phyloP scores from a whole-genome alignment of 2,329 filamentous ascomycete species.

The Verticillium longisporum region DNA sequence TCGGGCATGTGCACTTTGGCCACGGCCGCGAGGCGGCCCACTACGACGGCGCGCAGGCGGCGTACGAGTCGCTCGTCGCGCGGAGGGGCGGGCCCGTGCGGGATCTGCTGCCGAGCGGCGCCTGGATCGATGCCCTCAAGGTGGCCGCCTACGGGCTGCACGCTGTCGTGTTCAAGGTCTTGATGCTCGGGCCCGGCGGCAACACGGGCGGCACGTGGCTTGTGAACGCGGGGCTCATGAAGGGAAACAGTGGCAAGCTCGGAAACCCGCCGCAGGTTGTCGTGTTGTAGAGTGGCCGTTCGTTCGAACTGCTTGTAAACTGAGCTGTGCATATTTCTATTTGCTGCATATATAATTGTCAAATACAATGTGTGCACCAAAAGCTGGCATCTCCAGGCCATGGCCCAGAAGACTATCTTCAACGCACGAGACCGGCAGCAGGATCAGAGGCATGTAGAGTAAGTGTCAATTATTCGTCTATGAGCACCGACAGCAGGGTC shows the following conservation, averaged over 20 bases:
- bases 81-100: slow-evolving; percentile 34
- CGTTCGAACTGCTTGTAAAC: too few species aligned
- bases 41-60: slow-evolving; percentile 67
- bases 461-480: too few species aligned
- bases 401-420: too few species aligned
- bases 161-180: slow-evolving; percentile 47
- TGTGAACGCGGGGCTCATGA: slow-evolving; percentile 52
- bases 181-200: slow-evolving; percentile 45
- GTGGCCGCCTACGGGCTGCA: slow-evolving; percentile 38
- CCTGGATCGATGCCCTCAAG: slow-evolving; percentile 38
- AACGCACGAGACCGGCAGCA: too few species aligned
- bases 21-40: slow-evolving; percentile 63
- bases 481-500: too few species aligned
- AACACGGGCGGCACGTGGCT: slow-evolving; percentile 40
- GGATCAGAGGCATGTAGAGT: too few species aligned
- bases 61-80: slow-evolving; percentile 60
- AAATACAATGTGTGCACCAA: background rate
- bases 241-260: slow-evolving; percentile 43
- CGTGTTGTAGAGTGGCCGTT: slow-evolving; percentile 20
- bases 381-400: too few species aligned
- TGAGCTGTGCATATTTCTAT: too few species aligned
- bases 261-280: slow-evolving; percentile 30
- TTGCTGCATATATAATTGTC: background rate
- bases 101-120: slow-evolving; percentile 36
- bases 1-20: slow-evolving; percentile 77